Conservation (phyloP, 441 rosid species). For the Raphanus hybrid region DNA sequence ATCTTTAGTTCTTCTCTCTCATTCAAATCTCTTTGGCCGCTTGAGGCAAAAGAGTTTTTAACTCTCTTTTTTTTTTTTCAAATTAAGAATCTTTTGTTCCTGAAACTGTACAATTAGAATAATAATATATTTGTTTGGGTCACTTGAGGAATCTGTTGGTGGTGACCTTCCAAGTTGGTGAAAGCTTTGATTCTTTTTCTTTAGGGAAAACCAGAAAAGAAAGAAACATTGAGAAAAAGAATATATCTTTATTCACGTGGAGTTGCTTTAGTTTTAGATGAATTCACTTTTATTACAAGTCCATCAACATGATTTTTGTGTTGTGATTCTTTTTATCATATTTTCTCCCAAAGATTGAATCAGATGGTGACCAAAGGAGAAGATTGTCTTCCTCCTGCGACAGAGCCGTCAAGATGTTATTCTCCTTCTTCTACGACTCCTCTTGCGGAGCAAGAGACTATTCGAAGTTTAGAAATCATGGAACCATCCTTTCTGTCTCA, state of each 20-base stretch:
- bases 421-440: conserved; percentile 32
- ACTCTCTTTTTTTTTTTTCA: neutral
- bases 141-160: conserved; percentile 23
- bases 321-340: conserved; percentile 8
- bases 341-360: neutral
- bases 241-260: conserved; percentile 27
- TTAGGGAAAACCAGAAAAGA: conserved; percentile 20
- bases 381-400: conserved; percentile 9
- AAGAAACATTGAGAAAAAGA: conserved; percentile 7
- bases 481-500: conserved; percentile 29
- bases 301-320: conserved; percentile 3
- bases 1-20: conserved; percentile 3
- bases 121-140: conserved; percentile 18
- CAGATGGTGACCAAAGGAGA: conserved; percentile 35
- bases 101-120: conserved; percentile 39
- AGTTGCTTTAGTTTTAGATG: conserved; percentile 15
- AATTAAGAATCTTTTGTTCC: conserved; percentile 29
- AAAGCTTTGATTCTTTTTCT: conserved; percentile 30
- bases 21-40: conserved; percentile 30
- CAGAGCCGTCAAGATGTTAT: conserved; percentile 20
- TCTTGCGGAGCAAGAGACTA: conserved; percentile 26
- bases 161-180: conserved; percentile 14
- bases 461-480: conserved; percentile 31
- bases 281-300: neutral
- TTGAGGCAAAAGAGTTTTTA: conserved; percentile 20